A percentile compares a stretch with the other conserved stretches of the same genome.
Conservation (phyloP, 2,329 filamentous ascomycete genomes). For the Epichloe baconii region DNA sequence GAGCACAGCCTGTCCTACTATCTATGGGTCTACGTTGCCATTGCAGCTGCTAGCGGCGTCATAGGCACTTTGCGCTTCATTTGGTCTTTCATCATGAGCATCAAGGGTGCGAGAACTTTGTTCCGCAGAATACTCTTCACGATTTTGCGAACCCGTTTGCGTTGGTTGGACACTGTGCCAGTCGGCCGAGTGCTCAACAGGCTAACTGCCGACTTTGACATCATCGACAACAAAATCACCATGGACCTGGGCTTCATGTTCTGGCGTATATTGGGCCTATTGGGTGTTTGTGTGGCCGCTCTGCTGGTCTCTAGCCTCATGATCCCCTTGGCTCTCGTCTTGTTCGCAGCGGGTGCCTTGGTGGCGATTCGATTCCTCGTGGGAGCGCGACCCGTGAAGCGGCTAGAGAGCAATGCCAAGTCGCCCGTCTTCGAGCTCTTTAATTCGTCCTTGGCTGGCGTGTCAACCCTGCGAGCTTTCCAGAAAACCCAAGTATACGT, state of each 20-base stretch:
- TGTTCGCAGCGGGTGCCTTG: conserved; percentile 44
- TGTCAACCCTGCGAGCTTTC: conserved; percentile 65
- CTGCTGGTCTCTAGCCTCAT: conserved; percentile 56
- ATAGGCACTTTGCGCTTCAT: conserved; percentile 50
- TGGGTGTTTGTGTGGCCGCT: conserved; percentile 54
- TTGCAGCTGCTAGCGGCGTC: conserved; percentile 44
- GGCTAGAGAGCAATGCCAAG: conserved; percentile 64
- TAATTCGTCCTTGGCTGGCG: conserved; percentile 55
- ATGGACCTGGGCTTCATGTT: conserved; percentile 48
- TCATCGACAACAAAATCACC: conserved; percentile 55
- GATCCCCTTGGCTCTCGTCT: conserved; percentile 44
- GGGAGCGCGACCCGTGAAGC: conserved; percentile 63
- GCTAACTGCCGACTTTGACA: conserved; percentile 65
- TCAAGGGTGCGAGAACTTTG: conserved; percentile 54
- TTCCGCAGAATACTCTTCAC: conserved; percentile 55
- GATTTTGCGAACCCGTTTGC: conserved; percentile 58
- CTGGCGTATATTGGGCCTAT: conserved; percentile 45
- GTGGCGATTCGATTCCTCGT: conserved; percentile 50
- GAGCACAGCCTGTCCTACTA: conserved; percentile 44
- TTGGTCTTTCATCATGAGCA: conserved; percentile 50
- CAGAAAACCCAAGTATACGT: conserved; percentile 55
- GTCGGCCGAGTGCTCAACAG: conserved; percentile 65
- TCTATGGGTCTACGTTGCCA: conserved; percentile 50
- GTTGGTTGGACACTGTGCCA: conserved; percentile 71
- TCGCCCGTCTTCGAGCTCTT: conserved; percentile 74